Base-by-base conservation (phyloP, 306 rosid genomes). In the Cucurbita maxima region DNA sequence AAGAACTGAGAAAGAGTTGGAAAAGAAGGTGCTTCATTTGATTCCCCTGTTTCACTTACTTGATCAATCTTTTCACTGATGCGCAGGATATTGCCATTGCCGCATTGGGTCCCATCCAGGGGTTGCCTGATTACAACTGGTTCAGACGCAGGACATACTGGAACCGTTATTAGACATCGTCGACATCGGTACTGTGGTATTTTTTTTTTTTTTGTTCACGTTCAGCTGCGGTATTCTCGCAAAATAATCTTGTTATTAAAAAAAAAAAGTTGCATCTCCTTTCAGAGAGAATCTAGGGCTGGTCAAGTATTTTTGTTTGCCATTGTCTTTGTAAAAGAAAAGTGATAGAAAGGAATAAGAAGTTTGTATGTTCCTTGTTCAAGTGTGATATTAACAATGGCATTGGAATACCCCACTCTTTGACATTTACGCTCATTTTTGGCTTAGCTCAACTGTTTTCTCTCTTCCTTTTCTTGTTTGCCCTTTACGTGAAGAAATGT, bases 141-240 rank as follows among this genome's bases (percentile, higher is more conserved):
- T 93, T 93, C 89, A 93, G 98, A 81, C 96, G 96, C 88, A 83
- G 98, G 83, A 93, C 98, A 72, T 93, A 88, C 93, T 90, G 98
- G 98, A 90, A 90, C 91, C 88, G 96, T 63, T 90, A 93, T 71
- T 92, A 90, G 92, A 30, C 8, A 40, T 22, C 11, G 79, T 82
- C 55, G 58, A n/a, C n/a, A 34, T 71, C 76, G 53, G 36, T 64
- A 64, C 14, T 10, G 18, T 82, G 18, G 61, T 79, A 75, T 77
- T 73, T 74, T 81, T n/a, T n/a, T n/a, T 77, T 73, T 74, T 41
- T 76, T 81, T 41, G 64, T 64, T 38, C 44, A 74, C 75, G 45
- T 79, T 61, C 61, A 38, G 76, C 79, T 60, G 82, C 75, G 38
- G 73, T 80, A 76, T 62, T 82, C 82, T 76, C 59, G 72, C 79